Percentiles rank a stretch among this genome's conserved stretches.
These are phyloP conservation scores for Excoecaria cochinchinensis DNA, from an alignment of 345 rosid species.

Conservation along the genomic window DNA sequence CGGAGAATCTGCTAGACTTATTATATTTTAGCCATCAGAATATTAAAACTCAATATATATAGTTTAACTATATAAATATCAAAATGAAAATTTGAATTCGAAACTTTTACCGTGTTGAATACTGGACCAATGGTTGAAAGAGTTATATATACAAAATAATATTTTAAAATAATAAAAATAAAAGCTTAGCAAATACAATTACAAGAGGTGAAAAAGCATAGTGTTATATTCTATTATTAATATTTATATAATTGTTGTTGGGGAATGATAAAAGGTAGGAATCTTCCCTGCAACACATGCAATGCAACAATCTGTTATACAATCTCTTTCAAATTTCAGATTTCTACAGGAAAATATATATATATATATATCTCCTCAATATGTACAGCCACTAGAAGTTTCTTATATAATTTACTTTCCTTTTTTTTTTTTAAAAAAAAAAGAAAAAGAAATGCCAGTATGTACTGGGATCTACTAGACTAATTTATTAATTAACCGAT, in stretches of 20 bases:
- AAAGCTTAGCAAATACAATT: constrained; percentile 7
- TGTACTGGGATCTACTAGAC: too few species aligned
- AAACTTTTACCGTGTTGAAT: too few species aligned
- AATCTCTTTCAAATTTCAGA: constrained; percentile 24
- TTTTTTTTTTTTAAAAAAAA: neutral
- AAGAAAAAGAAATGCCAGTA: too few species aligned
- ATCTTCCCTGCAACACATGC: constrained; percentile 16
- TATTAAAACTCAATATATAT: too few species aligned
- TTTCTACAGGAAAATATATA: constrained; percentile 7
- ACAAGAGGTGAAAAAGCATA: neutral
- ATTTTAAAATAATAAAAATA: neutral
- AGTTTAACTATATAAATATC: too few species aligned
- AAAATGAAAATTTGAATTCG: too few species aligned
- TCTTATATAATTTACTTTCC: neutral
- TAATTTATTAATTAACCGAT: too few species aligned
- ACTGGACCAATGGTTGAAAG: too few species aligned
- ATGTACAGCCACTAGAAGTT: constrained; percentile 3
- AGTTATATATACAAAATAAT: too few species aligned
- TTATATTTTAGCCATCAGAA: too few species aligned
- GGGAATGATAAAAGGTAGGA: neutral
- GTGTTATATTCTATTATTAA: neutral
- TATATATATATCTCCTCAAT: constrained; percentile 19
- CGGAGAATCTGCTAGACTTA: too few species aligned
- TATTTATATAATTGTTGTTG: neutral
- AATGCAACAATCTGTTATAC: constrained; percentile 14